phyloP scores from a whole-genome alignment of 129 eudicot species.

The Artemisia annua region DNA sequence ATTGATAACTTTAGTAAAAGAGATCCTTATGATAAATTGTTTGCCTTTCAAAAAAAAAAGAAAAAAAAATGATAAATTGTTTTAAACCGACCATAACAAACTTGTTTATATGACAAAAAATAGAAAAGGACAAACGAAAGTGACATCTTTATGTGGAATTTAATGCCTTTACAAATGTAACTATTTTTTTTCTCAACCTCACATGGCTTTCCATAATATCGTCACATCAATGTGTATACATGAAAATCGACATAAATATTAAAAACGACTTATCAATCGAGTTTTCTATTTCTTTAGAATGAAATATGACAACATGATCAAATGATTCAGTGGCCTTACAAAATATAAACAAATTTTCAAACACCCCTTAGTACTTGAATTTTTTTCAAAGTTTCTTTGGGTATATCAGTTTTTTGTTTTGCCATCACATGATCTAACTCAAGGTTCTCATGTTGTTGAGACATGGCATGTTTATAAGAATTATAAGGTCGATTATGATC shows the following conservation, averaged over 20 bases:
- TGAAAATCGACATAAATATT: conserved; percentile 10
- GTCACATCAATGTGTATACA: conserved; percentile 19
- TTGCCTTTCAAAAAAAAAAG: too few relatives aligned
- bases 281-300: not conserved
- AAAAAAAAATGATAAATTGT: too few relatives aligned
- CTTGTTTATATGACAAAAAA: not conserved
- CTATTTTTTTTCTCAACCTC: not conserved
- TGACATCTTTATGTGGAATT: conserved; percentile 23
- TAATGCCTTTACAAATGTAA: conserved; percentile 3
- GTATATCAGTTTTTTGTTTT: too few relatives aligned
- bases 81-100: not conserved
- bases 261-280: not conserved
- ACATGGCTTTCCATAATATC: conserved; percentile 21
- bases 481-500: too few relatives aligned
- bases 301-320: too few relatives aligned
- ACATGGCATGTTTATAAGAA: too few relatives aligned
- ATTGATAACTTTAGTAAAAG: not conserved
- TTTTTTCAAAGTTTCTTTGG: too few relatives aligned
- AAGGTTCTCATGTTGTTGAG: too few relatives aligned
- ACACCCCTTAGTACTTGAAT: too few relatives aligned
- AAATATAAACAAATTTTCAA: too few relatives aligned
- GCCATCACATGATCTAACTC: too few relatives aligned
- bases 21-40: not conserved
- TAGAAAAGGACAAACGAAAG: not conserved
- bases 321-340: not conserved